A percentile compares a stretch with the other conserved stretches of the same genome.
Conservation (phyloP, 2,329 filamentous ascomycete genomes). For the Fusarium albosuccineum region DNA sequence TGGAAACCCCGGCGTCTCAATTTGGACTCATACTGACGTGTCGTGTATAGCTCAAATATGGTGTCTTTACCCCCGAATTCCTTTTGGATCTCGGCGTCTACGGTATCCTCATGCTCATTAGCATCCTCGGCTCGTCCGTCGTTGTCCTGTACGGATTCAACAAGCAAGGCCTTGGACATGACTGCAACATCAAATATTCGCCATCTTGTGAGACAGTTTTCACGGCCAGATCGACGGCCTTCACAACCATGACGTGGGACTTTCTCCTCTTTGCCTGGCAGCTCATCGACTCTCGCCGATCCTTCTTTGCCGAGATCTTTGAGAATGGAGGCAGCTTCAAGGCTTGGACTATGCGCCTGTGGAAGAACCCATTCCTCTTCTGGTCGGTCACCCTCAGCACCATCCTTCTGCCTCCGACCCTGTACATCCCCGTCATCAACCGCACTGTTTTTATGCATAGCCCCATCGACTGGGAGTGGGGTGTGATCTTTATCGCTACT, state of each 20-base stretch:
- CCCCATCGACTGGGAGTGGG: slow-evolving; percentile 78
- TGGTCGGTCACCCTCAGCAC: slow-evolving; percentile 65
- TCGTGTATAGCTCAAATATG: slow-evolving; percentile 53
- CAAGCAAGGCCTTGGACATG: slow-evolving; percentile 67
- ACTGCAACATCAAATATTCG: slow-evolving; percentile 69
- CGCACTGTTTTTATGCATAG: slow-evolving; percentile 74
- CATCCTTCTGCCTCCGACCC: slow-evolving; percentile 68
- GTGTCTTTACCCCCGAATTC: slow-evolving; percentile 75
- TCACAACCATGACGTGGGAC: slow-evolving; percentile 76
- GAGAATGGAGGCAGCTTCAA: slow-evolving; percentile 57
- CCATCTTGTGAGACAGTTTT: slow-evolving; percentile 69
- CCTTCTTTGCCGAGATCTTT: slow-evolving; percentile 72
- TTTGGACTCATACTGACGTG: too few species aligned
- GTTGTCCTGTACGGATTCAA: slow-evolving; percentile 68
- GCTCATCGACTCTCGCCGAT: slow-evolving; percentile 73
- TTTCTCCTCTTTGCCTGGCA: slow-evolving; percentile 79
- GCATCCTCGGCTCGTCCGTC: slow-evolving; percentile 69
- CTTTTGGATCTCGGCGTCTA: slow-evolving; percentile 73
- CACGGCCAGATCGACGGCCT: slow-evolving; percentile 74
- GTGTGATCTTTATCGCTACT: slow-evolving; percentile 71
- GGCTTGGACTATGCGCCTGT: slow-evolving; percentile 68
- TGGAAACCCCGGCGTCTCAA: too few species aligned
- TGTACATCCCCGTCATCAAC: slow-evolving; percentile 79
- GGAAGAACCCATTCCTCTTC: slow-evolving; percentile 67
- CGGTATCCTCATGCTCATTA: slow-evolving; percentile 72